These are phyloP conservation scores for Hyaloscypha hepaticicola DNA, from an alignment of 495 filamentous ascomycete genomes.

Conservation along the genomic window DNA sequence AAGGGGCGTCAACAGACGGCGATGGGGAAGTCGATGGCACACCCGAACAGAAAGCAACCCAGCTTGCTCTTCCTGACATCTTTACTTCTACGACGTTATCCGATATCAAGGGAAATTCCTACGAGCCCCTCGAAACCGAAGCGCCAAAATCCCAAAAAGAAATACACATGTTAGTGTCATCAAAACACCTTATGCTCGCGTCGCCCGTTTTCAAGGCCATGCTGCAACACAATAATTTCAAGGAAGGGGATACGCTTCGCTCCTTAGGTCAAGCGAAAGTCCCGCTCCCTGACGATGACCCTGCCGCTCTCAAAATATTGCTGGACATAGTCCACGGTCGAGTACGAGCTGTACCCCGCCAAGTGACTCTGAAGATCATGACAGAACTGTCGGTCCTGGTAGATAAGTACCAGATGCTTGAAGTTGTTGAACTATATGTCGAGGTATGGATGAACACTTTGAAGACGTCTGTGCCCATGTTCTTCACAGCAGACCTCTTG, in stretches of 20 bases:
- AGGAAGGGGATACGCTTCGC: slow-evolving; percentile 10
- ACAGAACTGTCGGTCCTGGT: slow-evolving; percentile 50
- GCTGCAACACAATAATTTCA: slow-evolving; percentile 19
- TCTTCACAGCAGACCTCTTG: slow-evolving; percentile 33
- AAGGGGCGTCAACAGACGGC: neutral
- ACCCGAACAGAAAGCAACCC: neutral
- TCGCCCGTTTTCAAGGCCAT: slow-evolving; percentile 44
- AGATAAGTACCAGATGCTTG: slow-evolving; percentile 49
- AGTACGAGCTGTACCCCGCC: slow-evolving; percentile 39
- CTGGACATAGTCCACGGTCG: slow-evolving; percentile 51
- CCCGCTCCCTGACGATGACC: slow-evolving; percentile 28
- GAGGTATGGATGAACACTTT: slow-evolving; percentile 44
- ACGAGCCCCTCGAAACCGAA: neutral
- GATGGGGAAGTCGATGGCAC: neutral
- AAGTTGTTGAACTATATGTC: slow-evolving; percentile 40
- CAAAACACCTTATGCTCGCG: slow-evolving; percentile 48
- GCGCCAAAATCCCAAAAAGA: neutral
- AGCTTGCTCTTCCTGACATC: neutral
- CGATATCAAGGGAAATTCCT: neutral
- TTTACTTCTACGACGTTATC: neutral
- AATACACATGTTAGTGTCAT: slow-evolving; percentile 43
- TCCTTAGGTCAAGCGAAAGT: slow-evolving; percentile 1
- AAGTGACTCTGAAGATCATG: slow-evolving; percentile 44
- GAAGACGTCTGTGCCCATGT: slow-evolving; percentile 9
- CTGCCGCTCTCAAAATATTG: slow-evolving; percentile 44